Conservation (phyloP, 768 basidiomycete genomes). For the Tricholoma terreum region DNA sequence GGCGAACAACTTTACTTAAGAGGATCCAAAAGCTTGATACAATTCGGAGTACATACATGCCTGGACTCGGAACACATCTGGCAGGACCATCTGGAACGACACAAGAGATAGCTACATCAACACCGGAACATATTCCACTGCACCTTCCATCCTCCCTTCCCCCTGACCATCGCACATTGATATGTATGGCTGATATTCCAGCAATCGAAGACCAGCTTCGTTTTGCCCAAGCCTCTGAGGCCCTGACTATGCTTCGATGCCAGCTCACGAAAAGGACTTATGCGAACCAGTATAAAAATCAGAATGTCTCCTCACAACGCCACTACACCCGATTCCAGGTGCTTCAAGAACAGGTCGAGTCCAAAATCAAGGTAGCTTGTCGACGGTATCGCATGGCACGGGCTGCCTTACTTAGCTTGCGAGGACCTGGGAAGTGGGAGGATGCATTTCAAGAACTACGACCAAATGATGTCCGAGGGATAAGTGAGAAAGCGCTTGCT, state of each 20-base stretch:
- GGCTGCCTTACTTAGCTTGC: slow-evolving; percentile 5
- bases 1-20: slow-evolving; percentile 1
- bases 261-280: slow-evolving; percentile 9
- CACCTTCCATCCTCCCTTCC: slow-evolving; percentile 15
- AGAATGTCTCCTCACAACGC: slow-evolving; percentile 7
- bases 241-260: slow-evolving; percentile 7
- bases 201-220: slow-evolving; percentile 13
- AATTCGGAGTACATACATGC: background rate
- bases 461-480: slow-evolving; percentile 2
- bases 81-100: background rate
- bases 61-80: background rate
- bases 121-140: background rate
- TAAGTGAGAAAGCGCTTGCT: no score
- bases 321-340: slow-evolving; percentile 6
- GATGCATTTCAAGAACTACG: background rate
- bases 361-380: slow-evolving; percentile 1
- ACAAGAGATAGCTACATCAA: slow-evolving; percentile 1
- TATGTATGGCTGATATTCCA: slow-evolving; percentile 4
- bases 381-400: slow-evolving; percentile 6
- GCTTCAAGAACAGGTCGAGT: slow-evolving; percentile 4
- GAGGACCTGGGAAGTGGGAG: slow-evolving; percentile 8
- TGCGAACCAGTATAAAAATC: slow-evolving; percentile 2
- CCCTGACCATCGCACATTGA: background rate
- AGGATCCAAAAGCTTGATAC: background rate
- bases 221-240: slow-evolving; percentile 9